phyloP scores from a whole-genome alignment of 1,139 yeast species.

The Scheffersomyces illinoinensis region DNA sequence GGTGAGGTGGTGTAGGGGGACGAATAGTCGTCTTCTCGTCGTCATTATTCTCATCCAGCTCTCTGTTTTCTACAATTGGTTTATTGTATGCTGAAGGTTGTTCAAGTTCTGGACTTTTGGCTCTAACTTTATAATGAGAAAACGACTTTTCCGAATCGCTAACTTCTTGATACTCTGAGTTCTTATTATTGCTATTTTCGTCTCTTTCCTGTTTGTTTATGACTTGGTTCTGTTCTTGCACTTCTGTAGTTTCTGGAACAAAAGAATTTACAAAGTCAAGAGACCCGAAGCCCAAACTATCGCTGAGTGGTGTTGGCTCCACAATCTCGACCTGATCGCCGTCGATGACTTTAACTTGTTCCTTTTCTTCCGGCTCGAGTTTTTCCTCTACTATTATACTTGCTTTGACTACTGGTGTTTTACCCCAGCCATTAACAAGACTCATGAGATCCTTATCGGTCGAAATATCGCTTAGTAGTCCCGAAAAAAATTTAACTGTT shows the following conservation, averaged over 20 bases:
- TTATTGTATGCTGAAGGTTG: not conserved
- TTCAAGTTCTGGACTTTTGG: not conserved
- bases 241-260: not conserved
- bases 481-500: constrained; percentile 6
- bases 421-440: constrained; percentile 9
- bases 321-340: not conserved
- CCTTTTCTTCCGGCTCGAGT: constrained; percentile 1
- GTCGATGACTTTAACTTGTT: not conserved
- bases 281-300: not conserved
- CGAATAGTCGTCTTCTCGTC: not conserved
- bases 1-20: not conserved
- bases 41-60: not conserved
- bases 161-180: not conserved
- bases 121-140: not conserved
- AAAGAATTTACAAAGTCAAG: not conserved
- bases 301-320: not conserved
- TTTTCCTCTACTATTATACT: constrained; percentile 2
- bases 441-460: constrained; percentile 6
- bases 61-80: not conserved
- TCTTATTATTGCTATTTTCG: not conserved
- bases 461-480: constrained; percentile 3
- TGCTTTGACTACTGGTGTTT: not conserved
- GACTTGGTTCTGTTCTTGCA: constrained; percentile 1
- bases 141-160: not conserved
- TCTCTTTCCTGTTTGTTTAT: constrained; percentile 3